Percentiles rank a stretch among this genome's conserved stretches.
These are phyloP conservation scores for Pythium phragmitis DNA, from an alignment of 352 stramenopile genomes.

Conservation along the genomic window DNA sequence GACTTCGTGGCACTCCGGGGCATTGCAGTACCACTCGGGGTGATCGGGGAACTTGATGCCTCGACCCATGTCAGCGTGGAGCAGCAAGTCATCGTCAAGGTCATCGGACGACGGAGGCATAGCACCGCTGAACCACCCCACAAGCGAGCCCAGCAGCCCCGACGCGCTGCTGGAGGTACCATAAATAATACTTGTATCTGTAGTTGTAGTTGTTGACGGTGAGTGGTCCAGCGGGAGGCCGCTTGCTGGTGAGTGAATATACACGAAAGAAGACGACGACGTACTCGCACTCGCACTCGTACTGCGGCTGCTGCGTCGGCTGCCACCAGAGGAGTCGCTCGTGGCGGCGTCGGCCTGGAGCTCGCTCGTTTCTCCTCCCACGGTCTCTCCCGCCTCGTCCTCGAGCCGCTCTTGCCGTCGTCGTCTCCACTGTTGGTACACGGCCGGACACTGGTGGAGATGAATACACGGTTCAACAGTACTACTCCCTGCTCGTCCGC, in stretches of 20 bases:
- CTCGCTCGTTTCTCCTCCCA: constrained; percentile 2
- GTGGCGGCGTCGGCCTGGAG: neutral
- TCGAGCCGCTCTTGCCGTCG: neutral
- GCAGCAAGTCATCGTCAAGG: neutral
- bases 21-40: constrained; percentile 77
- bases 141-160: constrained; percentile 16
- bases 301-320: constrained; percentile 31
- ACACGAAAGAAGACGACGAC: constrained; percentile 51
- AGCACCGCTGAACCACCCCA: constrained; percentile 14
- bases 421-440: constrained; percentile 12
- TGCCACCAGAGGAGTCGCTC: constrained; percentile 6
- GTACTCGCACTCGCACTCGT: constrained; percentile 24
- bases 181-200: constrained; percentile 16
- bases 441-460: constrained; percentile 62
- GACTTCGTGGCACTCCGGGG: constrained; percentile 50
- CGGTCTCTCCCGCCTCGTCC: neutral
- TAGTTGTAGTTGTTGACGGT: constrained; percentile 14
- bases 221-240: constrained; percentile 19
- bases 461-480: constrained; percentile 49
- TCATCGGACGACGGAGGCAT: neutral
- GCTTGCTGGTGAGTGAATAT: constrained; percentile 37
- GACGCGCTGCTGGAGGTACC: constrained; percentile 7
- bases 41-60: constrained; percentile 48
- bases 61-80: neutral
- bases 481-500: constrained; percentile 25